Conservation (phyloP, 2,329 filamentous ascomycete genomes). For the Metarhizium album region DNA sequence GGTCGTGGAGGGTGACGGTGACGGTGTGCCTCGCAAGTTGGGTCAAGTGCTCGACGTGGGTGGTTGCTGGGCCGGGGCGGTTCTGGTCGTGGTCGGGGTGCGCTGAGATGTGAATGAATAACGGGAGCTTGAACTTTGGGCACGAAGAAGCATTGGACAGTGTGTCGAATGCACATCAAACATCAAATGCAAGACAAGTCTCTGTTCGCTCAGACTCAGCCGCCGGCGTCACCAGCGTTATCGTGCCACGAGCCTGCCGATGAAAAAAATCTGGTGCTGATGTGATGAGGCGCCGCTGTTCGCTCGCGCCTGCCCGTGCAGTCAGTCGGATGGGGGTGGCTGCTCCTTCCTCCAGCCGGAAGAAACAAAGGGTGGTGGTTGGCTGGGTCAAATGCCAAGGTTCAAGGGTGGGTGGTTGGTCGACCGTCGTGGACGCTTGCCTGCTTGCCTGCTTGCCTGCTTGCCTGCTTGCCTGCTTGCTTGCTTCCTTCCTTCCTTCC, state of each 20-base stretch:
- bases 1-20: neutral
- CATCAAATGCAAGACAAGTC: neutral
- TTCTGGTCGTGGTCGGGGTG: neutral
- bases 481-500: too few relatives aligned
- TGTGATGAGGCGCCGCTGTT: constrained; percentile 1
- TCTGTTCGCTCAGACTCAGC: constrained; percentile 1
- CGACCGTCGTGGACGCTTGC: too few relatives aligned
- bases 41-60: neutral
- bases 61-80: neutral
- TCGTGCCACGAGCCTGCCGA: neutral
- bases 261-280: neutral
- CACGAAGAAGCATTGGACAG: too few relatives aligned
- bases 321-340: too few relatives aligned
- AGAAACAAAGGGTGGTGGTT: neutral
- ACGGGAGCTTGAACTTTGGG: neutral
- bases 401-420: too few relatives aligned
- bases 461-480: too few relatives aligned
- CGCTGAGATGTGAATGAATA: neutral
- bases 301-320: neutral
- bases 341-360: too few relatives aligned
- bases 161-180: too few relatives aligned
- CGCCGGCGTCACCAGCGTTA: neutral
- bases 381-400: too few relatives aligned
- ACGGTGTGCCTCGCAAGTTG: neutral
- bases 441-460: too few relatives aligned